A percentile compares a stretch with the other conserved stretches of the same genome.
Evolutionary conservation across 2,329 filamentous ascomycete genomes (phyloP).

Genomic region (Pseudocercospora pini-densiflorae): DNA sequence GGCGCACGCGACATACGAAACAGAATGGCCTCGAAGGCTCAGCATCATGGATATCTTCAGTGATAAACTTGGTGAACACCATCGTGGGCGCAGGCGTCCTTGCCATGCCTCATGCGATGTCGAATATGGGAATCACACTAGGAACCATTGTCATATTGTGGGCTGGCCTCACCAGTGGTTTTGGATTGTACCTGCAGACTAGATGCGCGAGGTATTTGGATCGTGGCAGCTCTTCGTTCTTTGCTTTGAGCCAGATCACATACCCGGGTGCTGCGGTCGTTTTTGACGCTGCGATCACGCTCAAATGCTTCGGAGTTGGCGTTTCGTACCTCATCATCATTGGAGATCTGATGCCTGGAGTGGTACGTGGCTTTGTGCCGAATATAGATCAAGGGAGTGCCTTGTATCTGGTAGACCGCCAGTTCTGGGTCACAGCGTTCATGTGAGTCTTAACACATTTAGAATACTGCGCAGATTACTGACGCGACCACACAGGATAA

Average conservation of each 20-base stretch:
- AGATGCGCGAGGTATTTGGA: slow-evolving; percentile 93
- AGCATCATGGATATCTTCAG: slow-evolving; percentile 87
- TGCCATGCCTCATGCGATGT: slow-evolving; percentile 93
- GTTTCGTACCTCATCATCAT: slow-evolving; percentile 99
- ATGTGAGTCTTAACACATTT: slow-evolving; percentile 62
- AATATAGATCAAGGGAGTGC: slow-evolving; percentile 58
- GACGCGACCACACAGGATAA: slow-evolving; percentile 61
- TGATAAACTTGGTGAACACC: slow-evolving; percentile 95
- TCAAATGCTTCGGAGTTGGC: slow-evolving; percentile 97
- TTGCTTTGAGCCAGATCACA: slow-evolving; percentile 94
- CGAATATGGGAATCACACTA: slow-evolving; percentile 90
- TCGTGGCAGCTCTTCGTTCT: slow-evolving; percentile 86
- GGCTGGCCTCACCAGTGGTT: slow-evolving; percentile 86
- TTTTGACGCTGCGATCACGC: slow-evolving; percentile 92
- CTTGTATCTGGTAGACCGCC: slow-evolving; percentile 81
- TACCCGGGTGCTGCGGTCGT: slow-evolving; percentile 95
- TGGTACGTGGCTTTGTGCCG: slow-evolving; percentile 76
- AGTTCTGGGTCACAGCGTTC: slow-evolving; percentile 98
- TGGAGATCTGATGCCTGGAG: slow-evolving; percentile 95
- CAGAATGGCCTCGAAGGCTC: slow-evolving; percentile 71
- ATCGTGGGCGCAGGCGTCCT: slow-evolving; percentile 95
- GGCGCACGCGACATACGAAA: slow-evolving; percentile 67
- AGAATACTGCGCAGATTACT: neutral
- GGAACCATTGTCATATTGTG: slow-evolving; percentile 85
- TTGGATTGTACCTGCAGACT: slow-evolving; percentile 93